Base-by-base conservation (phyloP, 768 basidiomycete species). In the Artomyces pyxidatus region DNA sequence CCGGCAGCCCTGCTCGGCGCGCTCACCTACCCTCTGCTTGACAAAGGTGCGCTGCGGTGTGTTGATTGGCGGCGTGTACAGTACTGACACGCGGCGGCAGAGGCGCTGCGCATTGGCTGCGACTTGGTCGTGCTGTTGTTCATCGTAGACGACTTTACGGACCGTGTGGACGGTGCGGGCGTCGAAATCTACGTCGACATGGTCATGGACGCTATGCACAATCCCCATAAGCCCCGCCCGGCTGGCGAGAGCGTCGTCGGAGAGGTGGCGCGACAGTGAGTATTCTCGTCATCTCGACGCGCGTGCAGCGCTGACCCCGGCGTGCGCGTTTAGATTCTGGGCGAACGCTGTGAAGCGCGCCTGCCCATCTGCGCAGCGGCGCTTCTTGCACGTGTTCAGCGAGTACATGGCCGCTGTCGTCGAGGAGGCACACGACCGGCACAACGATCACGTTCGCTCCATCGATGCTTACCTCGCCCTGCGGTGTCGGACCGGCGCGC, bases 121-220 rank as follows among this genome's bases (percentile, higher is more conserved):
- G 76, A 78, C 49, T 58, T 78, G 42, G 76, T 79, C 72, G 69
- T 73, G 32, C 52, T 77, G 6, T 68, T 75, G 55, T 78, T 74
- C 53, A 48, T 77, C 37, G 65, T 72, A 53, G 78, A 80, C 55
- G 73, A 76, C 54, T 68, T 72, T 51, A 71, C 75, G 6, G 78
- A 80, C 59, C 60, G 67, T 11, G 63, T 63, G 0, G 52, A 63
- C 23, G 63, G 56, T 0, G 28, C 57, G 0, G 65, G 55, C 4
- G 73, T 66, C 8, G 63, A 60, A 2, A 28, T 55, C 3, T 57
- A 65, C 28, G 67, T 61, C 0, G 58, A 65, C 17, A 59, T 68
- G 9, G 63, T 71, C 16, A 67, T 72, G 53, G 68, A 73, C 49
- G 71, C 68, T 1, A 48, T 77, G 25, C 54, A 59, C 17, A 60